phyloP scores from a whole-genome alignment of 495 filamentous ascomycete species.

The Xylaria acuta region DNA sequence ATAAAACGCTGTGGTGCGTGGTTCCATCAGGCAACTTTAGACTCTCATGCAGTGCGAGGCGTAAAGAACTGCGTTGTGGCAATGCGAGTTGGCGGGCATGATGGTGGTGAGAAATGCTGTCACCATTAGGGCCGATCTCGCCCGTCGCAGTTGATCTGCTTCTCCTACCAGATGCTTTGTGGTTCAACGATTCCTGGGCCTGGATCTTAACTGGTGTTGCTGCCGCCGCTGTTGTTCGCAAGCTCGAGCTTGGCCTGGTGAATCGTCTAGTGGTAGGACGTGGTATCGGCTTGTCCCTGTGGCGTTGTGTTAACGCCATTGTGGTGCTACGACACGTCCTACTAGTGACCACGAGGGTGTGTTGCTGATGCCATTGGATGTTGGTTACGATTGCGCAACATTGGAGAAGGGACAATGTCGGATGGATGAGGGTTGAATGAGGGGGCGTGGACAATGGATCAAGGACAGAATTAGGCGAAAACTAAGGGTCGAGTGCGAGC shows the following conservation, averaged over 20 bases:
- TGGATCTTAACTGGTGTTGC: background rate
- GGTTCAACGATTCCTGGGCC: background rate
- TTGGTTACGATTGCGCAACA: background rate
- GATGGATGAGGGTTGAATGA: background rate
- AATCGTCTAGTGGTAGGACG: background rate
- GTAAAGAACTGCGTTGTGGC: constrained; percentile 31
- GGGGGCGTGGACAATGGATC: background rate
- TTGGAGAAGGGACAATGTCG: background rate
- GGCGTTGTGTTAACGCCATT: background rate
- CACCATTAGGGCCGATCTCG: background rate
- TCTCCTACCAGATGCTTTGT: background rate
- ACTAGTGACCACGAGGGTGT: background rate
- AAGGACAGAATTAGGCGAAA: background rate
- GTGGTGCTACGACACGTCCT: background rate
- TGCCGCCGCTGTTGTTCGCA: background rate
- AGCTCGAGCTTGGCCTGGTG: constrained; percentile 19
- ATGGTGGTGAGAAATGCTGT: background rate
- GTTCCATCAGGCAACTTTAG: background rate
- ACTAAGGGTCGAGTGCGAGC: background rate
- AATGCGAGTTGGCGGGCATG: no score
- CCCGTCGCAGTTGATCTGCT: background rate
- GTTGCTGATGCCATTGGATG: background rate
- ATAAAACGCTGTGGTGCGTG: no score
- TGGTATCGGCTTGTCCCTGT: background rate
- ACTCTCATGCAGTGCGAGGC: constrained; percentile 24